Conservation (phyloP, 495 filamentous ascomycete species). For the Penicillium pulvis region DNA sequence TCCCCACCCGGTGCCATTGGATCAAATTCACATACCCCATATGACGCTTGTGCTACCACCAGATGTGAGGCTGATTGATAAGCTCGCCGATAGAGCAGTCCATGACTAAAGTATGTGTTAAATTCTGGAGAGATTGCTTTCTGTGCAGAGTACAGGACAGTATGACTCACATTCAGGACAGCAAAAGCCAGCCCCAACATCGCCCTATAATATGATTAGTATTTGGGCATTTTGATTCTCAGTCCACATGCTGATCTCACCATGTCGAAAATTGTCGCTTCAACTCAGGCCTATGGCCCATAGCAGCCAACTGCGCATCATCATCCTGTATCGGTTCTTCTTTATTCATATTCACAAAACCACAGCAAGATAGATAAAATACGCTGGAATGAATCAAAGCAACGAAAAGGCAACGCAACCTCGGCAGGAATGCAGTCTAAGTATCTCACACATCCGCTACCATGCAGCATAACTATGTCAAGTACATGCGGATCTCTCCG, state of each 20-base stretch:
- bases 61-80: constrained; percentile 47
- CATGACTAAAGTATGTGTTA: constrained; percentile 32
- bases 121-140: background rate
- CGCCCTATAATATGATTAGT: constrained; percentile 22
- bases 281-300: constrained; percentile 63
- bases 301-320: constrained; percentile 53
- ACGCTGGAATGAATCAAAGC: background rate
- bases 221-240: background rate
- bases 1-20: background rate
- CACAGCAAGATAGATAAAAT: background rate
- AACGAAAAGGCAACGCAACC: background rate
- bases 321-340: constrained; percentile 28
- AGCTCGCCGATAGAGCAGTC: constrained; percentile 48
- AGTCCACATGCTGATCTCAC: constrained; percentile 13
- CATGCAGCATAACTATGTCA: constrained; percentile 3
- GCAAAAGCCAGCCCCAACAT: constrained; percentile 53
- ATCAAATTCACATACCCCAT: constrained; percentile 36
- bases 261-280: constrained; percentile 54
- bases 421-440: constrained; percentile 7
- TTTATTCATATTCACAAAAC: constrained; percentile 21
- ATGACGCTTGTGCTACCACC: constrained; percentile 48
- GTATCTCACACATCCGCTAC: constrained; percentile 4
- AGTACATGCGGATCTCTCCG: constrained; percentile 20
- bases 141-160: constrained; percentile 4
- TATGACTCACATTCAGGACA: constrained; percentile 39